Conservation (phyloP, 192 early-diverging fungal genomes). For the Kickxella alabastrina region DNA sequence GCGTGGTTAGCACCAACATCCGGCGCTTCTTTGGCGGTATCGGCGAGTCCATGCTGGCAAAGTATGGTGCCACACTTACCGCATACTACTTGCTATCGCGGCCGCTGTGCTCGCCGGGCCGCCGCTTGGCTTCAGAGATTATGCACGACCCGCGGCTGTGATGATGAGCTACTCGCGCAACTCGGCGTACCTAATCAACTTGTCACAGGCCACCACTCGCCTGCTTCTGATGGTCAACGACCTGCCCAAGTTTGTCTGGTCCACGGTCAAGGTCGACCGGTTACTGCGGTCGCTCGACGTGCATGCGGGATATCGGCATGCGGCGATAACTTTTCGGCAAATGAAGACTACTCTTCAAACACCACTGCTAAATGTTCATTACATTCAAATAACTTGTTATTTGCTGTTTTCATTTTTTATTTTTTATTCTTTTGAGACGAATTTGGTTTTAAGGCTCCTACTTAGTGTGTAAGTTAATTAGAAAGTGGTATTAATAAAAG, state of each 20-base stretch:
- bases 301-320: constrained; percentile 36
- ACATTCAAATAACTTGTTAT: no score
- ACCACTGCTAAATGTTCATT: no score
- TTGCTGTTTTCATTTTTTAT: no score
- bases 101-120: constrained; percentile 67
- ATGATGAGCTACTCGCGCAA: constrained; percentile 74
- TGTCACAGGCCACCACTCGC: constrained; percentile 75
- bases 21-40: constrained; percentile 49
- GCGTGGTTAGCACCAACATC: constrained; percentile 38
- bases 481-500: no score
- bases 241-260: constrained; percentile 88
- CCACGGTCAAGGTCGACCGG: constrained; percentile 61
- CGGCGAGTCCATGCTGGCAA: constrained; percentile 80
- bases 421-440: no score
- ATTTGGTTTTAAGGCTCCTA: no score
- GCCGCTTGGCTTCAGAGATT: constrained; percentile 29
- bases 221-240: constrained; percentile 90
- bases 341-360: constrained; percentile 4
- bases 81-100: constrained; percentile 71
- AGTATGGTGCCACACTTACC: constrained; percentile 89
- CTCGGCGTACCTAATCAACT: constrained; percentile 67
- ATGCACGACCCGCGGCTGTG: constrained; percentile 45
- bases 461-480: no score
- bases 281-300: constrained; percentile 43
- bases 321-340: constrained; percentile 7